Base-by-base conservation (phyloP, 2,329 filamentous ascomycete species). In the Sclerotinia sclerotiorum region DNA sequence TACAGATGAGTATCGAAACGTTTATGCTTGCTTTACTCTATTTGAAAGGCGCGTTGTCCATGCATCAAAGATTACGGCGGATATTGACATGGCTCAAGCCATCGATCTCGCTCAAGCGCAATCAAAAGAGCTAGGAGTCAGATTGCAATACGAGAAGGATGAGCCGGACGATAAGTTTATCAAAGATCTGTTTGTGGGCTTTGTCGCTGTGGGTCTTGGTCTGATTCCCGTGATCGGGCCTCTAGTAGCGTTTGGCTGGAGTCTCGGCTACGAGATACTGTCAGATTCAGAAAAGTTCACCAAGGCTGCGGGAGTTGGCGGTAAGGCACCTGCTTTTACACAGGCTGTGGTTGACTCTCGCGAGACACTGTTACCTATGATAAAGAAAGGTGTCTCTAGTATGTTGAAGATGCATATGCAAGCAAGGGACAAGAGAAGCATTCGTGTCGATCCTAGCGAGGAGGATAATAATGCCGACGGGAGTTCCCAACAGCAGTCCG, bases 331-430 rank as follows among this genome's bases (percentile, higher is more conserved):
- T 19, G 58, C 58, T 39, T 62, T 62, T 24, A 24, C 58, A 51
- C 58, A 62, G 48, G 61, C 61, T 8, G 21, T 21, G n/a, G 61
- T 64, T 6, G 48, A 64, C 21, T 64, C 61, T 64, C 48, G 62
- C 44, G 49, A 65, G 35, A 15, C 19, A 35, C n/a, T 51, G 48
- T 15, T 39, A 17, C 46, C 46, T 39, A 63, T 63, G 60, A 51
- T 52, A 17, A 42, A 63, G 35, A 51, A 32, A 17, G 29, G 13
- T 24, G 29, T 21, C 21, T 27, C 32, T 8, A 39, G 27, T 63
- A 19, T 65, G 19, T 44, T 54, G 15, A 65, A 65, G 49, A 11
- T 51, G 49, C 17, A 32, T 32, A n/a, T 21, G 5, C n/a, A 54
- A 27, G 49, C 29, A 19, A 19, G 21, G 11, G 1, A 10, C 3